Conservation (phyloP, 805 yeast genomes). For the Nadsonia fulvescens region DNA sequence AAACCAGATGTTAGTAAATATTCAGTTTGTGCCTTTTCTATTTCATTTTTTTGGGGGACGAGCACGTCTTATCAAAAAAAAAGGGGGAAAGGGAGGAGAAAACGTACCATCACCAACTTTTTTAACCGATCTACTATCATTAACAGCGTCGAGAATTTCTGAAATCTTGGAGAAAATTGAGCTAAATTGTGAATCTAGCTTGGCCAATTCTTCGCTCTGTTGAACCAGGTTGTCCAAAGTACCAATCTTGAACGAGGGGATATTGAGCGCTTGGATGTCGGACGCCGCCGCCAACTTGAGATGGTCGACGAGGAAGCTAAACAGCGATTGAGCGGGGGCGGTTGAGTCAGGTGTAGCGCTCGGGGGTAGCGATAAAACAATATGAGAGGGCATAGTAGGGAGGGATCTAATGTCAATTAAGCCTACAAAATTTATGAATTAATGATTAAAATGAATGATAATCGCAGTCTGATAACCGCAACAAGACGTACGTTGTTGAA, state of each 20-base stretch:
- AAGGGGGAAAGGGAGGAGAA: no score
- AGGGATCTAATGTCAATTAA: no score
- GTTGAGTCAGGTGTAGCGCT: conserved; percentile 23
- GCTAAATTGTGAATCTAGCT: conserved; percentile 63
- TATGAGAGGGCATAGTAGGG: no score
- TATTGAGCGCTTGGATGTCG: conserved; percentile 35
- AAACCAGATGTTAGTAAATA: no score
- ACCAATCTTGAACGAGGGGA: conserved; percentile 85
- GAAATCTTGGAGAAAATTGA: conserved; percentile 53
- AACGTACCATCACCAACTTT: no score
- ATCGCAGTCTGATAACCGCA: no score
- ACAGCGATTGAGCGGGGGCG: conserved; percentile 20
- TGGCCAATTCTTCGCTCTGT: conserved; percentile 76
- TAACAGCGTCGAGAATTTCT: conserved; percentile 45
- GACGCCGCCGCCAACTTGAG: conserved; percentile 23
- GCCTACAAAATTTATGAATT: no score
- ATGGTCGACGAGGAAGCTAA: conserved; percentile 17
- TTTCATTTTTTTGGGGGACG: conserved; percentile 33
- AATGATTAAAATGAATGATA: no score
- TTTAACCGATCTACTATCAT: conserved; percentile 24
- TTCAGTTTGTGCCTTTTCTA: conserved; percentile 30
- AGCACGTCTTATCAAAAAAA: no score
- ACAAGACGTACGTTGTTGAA: no score
- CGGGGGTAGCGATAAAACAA: conserved; percentile 39
- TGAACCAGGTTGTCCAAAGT: conserved; percentile 82